Evolutionary conservation across 2,329 filamentous ascomycete genomes (phyloP), one percentile per base, ranked within the genome.

Genomic region (Orbilia ellipsospora): DNA sequence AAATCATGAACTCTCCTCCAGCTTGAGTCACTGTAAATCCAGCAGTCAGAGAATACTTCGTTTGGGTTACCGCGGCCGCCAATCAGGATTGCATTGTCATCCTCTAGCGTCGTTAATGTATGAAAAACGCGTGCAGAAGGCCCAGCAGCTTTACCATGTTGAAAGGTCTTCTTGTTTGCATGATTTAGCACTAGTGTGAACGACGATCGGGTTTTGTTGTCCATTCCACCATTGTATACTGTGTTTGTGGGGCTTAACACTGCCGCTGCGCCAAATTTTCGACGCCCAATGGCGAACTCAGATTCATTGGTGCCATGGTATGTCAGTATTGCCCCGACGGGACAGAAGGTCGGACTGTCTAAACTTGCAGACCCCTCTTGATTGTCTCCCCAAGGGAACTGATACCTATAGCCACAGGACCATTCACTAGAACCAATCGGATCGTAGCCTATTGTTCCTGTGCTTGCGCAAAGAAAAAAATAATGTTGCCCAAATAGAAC

Each of bases 401-500:
- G 31, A 36, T 36, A 36, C 7, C 57, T 59, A 42, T 67, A 40
- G n/a, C 70, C 70, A 12, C 50, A 45, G 1, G 31, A 15, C 70
- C 70, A 74, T 23, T 51, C 18, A 7, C 18, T 42, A 15, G 4
- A 44, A 13, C 51, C 23, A 44, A 16, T 55, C 5, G 23, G 1
- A 5, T 54, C 55, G 54, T 6, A 56, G 63, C 63, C 57, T 26
- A 28, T 31, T 28, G 77, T 79, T 64, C 83, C 88, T 50, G 28
- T 60, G 16, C 84, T 86, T 13, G 92, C 92, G 60, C 88, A 85
- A 7, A 96, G 85, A 51, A 97, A 83, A 78, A 94, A 91, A 82
- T 97, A 96, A 82, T 97, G 94, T 40, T 89, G 89, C 1, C 88
- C 89, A 81, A 96, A 97, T 0, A 97, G 84, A 1, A 91, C 89